Conservation (phyloP, 257 asterid genomes). For the Solanum lignicaule region DNA sequence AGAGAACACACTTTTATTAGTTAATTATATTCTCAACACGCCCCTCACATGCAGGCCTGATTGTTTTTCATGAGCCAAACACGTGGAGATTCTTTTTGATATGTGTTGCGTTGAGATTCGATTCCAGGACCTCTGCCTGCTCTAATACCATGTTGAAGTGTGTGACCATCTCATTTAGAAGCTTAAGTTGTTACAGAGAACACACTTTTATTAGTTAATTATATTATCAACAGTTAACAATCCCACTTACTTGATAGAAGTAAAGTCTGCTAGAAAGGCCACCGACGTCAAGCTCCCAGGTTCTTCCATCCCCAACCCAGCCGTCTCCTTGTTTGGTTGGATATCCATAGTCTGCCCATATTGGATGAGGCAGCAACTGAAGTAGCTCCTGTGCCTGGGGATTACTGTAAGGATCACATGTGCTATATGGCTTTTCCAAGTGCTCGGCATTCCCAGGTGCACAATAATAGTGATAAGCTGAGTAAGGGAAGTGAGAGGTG, state of each 20-base stretch:
- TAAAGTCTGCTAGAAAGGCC: slow-evolving; percentile 57
- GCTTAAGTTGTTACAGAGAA: background rate
- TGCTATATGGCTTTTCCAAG: slow-evolving; percentile 39
- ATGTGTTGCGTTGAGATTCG: background rate
- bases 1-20: background rate
- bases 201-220: background rate
- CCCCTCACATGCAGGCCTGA: background rate
- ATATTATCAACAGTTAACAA: background rate
- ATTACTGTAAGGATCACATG: slow-evolving; percentile 61
- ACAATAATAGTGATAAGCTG: slow-evolving; percentile 59
- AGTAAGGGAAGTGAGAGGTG: slow-evolving; percentile 44
- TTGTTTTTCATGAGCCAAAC: background rate
- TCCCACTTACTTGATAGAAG: slow-evolving; percentile 39
- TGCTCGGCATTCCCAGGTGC: slow-evolving; percentile 55
- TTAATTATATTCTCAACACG: background rate
- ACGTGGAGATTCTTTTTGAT: background rate
- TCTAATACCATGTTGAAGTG: background rate
- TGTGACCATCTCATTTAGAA: background rate
- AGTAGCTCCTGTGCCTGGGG: slow-evolving; percentile 63
- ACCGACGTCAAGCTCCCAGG: slow-evolving; percentile 69
- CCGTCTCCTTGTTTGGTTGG: slow-evolving; percentile 52
- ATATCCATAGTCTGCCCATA: slow-evolving; percentile 63
- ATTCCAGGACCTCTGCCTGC: background rate
- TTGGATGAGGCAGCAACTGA: slow-evolving; percentile 63
- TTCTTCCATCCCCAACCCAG: slow-evolving; percentile 45